Evolutionary conservation across 2,329 filamentous ascomycete genomes (phyloP).

Genomic region (Thyridium curvatum): DNA sequence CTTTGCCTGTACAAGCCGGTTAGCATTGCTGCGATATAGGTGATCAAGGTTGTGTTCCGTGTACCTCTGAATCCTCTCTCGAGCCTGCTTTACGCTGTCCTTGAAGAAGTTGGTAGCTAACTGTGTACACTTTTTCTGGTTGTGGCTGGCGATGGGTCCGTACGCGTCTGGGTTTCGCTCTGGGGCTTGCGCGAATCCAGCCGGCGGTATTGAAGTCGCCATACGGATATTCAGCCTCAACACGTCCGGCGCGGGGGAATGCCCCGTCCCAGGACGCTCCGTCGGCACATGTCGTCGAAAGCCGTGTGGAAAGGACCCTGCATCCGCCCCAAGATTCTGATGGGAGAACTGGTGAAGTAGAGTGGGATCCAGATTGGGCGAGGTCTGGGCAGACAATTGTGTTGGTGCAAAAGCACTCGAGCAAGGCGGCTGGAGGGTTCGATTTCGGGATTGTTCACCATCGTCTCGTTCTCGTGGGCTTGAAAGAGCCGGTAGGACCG

Average conservation of each 20-base stretch:
- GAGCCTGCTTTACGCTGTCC: slow-evolving; percentile 92
- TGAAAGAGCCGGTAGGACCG: slow-evolving; percentile 85
- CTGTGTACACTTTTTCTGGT: slow-evolving; percentile 64
- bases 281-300: slow-evolving; percentile 61
- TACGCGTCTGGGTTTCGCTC: slow-evolving; percentile 84
- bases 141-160: slow-evolving; percentile 57
- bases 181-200: slow-evolving; percentile 71
- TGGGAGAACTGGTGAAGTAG: slow-evolving; percentile 95
- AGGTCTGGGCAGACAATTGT: too few species aligned
- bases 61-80: slow-evolving; percentile 90
- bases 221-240: too few species aligned
- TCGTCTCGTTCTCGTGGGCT: too few species aligned
- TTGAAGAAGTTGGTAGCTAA: slow-evolving; percentile 91
- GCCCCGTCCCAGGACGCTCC: slow-evolving; percentile 81
- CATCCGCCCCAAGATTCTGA: slow-evolving; percentile 77
- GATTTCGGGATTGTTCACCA: too few species aligned
- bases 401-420: too few species aligned
- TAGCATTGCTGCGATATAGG: too few species aligned
- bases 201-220: slow-evolving; percentile 63
- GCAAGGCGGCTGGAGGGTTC: too few species aligned
- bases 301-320: slow-evolving; percentile 63
- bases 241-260: too few species aligned
- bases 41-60: slow-evolving; percentile 15
- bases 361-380: too few species aligned
- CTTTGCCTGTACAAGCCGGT: slow-evolving; percentile 85